Conservation (phyloP, 108 stramenopile genomes). For the Cafeteria roenbergensis region DNA sequence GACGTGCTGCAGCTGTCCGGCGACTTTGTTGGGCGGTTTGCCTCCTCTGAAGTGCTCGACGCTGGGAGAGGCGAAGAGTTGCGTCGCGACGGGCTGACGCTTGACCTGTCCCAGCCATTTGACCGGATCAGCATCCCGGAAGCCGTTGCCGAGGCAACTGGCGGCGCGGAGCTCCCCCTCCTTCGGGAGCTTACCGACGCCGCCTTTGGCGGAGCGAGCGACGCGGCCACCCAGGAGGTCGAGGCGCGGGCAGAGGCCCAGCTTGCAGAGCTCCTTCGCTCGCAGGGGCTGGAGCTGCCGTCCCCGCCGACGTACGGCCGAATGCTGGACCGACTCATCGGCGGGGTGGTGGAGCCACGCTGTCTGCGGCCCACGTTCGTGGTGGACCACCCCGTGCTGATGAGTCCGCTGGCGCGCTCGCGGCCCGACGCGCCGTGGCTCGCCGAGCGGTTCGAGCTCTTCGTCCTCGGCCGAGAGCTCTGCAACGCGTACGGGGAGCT, state of each 20-base stretch:
- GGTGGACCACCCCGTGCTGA: slow-evolving; percentile 88
- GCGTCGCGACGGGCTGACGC: too few species aligned
- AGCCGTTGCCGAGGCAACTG: too few species aligned
- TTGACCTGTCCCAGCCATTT: not conserved
- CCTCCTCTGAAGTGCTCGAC: too few species aligned
- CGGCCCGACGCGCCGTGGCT: slow-evolving; percentile 74
- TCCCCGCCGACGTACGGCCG: slow-evolving; percentile 2
- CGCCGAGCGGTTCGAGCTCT: slow-evolving; percentile 92
- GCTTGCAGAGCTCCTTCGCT: not conserved
- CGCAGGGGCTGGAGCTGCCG: not conserved
- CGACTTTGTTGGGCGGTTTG: too few species aligned
- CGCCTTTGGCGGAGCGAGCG: too few species aligned
- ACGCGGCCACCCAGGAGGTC: too few species aligned
- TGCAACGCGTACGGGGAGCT: slow-evolving; percentile 93
- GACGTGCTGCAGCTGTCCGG: too few species aligned
- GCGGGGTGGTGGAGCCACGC: slow-evolving; percentile 50
- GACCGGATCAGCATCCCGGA: not conserved
- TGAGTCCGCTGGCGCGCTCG: slow-evolving; percentile 88
- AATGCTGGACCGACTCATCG: slow-evolving; percentile 3
- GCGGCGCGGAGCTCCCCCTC: too few species aligned
- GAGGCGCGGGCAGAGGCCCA: not conserved
- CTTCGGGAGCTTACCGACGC: too few species aligned
- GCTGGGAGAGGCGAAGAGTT: too few species aligned
- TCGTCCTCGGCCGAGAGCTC: slow-evolving; percentile 79
- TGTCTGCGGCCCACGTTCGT: slow-evolving; percentile 94